These are phyloP conservation scores for Termitomyces heimii DNA, from an alignment of 768 basidiomycete species.

Conservation along the genomic window DNA sequence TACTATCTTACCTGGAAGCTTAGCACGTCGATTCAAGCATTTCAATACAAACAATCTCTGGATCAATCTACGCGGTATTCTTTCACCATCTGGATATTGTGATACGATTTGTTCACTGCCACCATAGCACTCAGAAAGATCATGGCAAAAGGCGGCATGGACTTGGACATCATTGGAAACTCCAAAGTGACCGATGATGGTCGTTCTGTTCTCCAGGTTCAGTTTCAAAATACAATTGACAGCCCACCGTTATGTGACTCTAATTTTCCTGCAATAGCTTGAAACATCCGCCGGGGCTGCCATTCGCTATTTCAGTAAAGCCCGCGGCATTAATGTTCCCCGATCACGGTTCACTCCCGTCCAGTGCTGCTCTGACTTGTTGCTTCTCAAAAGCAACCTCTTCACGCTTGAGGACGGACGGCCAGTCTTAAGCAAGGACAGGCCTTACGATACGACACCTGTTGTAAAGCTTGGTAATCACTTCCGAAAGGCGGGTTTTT, in stretches of 20 bases:
- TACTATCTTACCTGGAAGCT: constrained; percentile 1
- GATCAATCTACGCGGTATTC: constrained; percentile 26
- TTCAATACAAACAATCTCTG: constrained; percentile 73
- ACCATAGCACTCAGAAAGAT: constrained; percentile 63
- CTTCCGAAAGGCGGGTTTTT: constrained; percentile 65
- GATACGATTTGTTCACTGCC: background rate
- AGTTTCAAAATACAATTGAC: background rate
- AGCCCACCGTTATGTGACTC: background rate
- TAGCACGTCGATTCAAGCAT: constrained; percentile 72
- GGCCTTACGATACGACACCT: constrained; percentile 65
- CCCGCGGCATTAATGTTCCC: constrained; percentile 79
- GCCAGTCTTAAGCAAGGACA: constrained; percentile 57
- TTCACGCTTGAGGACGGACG: constrained; percentile 73
- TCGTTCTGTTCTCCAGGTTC: constrained; percentile 59
- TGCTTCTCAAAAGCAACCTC: constrained; percentile 73
- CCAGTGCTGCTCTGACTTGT: constrained; percentile 64
- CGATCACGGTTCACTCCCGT: constrained; percentile 77
- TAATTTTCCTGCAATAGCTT: constrained; percentile 28
- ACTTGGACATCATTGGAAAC: constrained; percentile 80
- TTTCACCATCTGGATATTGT: too few relatives aligned
- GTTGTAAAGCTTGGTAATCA: constrained; percentile 82
- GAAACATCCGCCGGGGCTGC: constrained; percentile 84
- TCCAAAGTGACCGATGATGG: constrained; percentile 66
- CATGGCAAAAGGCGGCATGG: constrained; percentile 61
- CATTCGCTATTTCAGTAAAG: constrained; percentile 71